Base-by-base conservation (phyloP, 2,329 filamentous ascomycete species). In the Diaporthe destruens region DNA sequence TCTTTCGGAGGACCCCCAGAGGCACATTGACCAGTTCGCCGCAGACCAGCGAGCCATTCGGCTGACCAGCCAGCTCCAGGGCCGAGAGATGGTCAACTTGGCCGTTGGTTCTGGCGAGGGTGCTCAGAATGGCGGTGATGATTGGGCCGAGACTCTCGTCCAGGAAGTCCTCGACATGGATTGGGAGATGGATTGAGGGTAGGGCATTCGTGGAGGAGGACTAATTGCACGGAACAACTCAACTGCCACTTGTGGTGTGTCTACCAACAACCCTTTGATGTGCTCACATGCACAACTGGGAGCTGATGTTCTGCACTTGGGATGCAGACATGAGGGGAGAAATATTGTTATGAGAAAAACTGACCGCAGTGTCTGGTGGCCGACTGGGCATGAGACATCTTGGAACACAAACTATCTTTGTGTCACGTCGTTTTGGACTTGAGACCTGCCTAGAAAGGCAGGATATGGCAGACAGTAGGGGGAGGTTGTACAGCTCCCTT, bases 101-200 rank as follows among this genome's bases (percentile, higher is more conserved):
- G 20, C 47, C 8, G 18, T 12, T 9, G 12, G 7, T 3, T 0
- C 7, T 11, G 29, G 18, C 14, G 29, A 66, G 29, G 9, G 5
- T 11, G 29, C 8, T 12, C 32, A 39, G 47, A 39, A 5, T 47
- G 29, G 29, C 7, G 25, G 6, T 16, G 29, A 65, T 32, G 25
- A 16, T 25, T n/a, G 7, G 53, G 18, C 18, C 34, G 14, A 51
- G 47, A 29, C 23, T 3, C 47, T 66, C 32, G 32, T 51, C 32
- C 47, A 16, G 14, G 20, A 66, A 29, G 61, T 66, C 18, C 61
- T 66, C n/a, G 47, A 66, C 7, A 66, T 66, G 61, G 61, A 53
- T 8, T 66, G 61, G 61, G 61, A 66, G 47, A 66, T 66, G 61
- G 47, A 66, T 8, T 66, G 61, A 47, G 61, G 51, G 61, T 53